A percentile compares a stretch with the other conserved stretches of the same genome.
phyloP scores from a whole-genome alignment of 192 early-diverging fungal species.

The Mortierella alpina region DNA sequence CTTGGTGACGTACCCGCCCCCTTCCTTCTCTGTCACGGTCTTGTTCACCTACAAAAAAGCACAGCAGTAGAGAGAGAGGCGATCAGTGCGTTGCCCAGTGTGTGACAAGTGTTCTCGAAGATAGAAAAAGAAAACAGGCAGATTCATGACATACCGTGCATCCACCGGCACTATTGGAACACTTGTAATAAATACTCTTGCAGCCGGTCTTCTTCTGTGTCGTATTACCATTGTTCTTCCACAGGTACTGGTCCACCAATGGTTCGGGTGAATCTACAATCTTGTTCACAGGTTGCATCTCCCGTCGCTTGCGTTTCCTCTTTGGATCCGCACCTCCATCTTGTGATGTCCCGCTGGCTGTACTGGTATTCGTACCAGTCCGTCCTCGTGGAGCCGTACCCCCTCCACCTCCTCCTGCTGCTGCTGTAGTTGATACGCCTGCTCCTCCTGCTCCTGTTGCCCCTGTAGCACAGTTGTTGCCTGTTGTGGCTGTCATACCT shows the following conservation, averaged over 20 bases:
- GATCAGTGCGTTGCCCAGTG: background rate
- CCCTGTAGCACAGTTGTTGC: slow-evolving; percentile 4
- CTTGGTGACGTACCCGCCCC: slow-evolving; percentile 65
- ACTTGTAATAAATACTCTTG: slow-evolving; percentile 71
- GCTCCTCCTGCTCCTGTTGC: slow-evolving; percentile 9
- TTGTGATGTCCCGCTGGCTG: background rate
- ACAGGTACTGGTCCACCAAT: slow-evolving; percentile 60
- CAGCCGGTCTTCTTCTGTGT: slow-evolving; percentile 66
- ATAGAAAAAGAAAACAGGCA: too few relatives aligned
- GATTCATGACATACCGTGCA: slow-evolving; percentile 30
- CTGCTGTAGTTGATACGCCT: background rate
- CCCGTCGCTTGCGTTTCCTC: slow-evolving; percentile 63
- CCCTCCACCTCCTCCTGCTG: background rate
- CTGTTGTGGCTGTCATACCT: too few relatives aligned
- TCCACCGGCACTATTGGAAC: slow-evolving; percentile 65
- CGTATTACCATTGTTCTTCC: slow-evolving; percentile 73
- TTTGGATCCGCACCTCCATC: slow-evolving; percentile 35
- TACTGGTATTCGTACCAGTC: background rate
- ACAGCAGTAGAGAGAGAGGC: background rate
- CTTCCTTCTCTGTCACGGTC: slow-evolving; percentile 64
- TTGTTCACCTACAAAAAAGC: slow-evolving; percentile 58
- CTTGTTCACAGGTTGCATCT: slow-evolving; percentile 70
- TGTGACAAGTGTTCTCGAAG: background rate
- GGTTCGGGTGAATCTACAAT: slow-evolving; percentile 67
- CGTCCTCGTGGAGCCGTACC: too few relatives aligned